These are phyloP conservation scores for Cephaloascus fragrans DNA, from an alignment of 805 yeast species.

Conservation along the genomic window DNA sequence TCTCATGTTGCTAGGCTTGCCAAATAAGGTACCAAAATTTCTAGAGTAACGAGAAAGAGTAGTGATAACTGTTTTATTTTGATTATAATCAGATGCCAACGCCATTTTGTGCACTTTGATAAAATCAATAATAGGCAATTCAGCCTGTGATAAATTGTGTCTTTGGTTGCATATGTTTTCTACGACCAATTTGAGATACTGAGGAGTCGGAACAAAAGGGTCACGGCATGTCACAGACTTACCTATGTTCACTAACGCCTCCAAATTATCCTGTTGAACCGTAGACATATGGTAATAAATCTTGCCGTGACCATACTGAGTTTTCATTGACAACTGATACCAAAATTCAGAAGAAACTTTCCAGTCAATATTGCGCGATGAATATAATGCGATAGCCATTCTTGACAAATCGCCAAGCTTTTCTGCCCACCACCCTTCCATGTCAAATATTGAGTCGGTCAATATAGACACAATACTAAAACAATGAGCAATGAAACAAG, in stretches of 20 bases:
- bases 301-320: conserved; percentile 77
- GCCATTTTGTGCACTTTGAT: conserved; percentile 62
- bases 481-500: conserved; percentile 65
- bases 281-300: conserved; percentile 83
- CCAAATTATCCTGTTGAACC: conserved; percentile 67
- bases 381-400: conserved; percentile 80
- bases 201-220: conserved; percentile 77
- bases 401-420: conserved; percentile 78
- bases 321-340: conserved; percentile 66
- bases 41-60: conserved; percentile 56
- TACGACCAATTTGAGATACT: conserved; percentile 66
- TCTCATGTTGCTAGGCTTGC: conserved; percentile 46
- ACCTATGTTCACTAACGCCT: conserved; percentile 72
- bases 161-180: conserved; percentile 68
- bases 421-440: conserved; percentile 75
- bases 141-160: conserved; percentile 47
- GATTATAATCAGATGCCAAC: conserved; percentile 47
- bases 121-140: conserved; percentile 50
- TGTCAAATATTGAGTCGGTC: conserved; percentile 44
- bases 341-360: conserved; percentile 73
- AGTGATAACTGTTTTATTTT: conserved; percentile 43
- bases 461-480: conserved; percentile 49
- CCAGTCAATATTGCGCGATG: conserved; percentile 80
- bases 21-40: conserved; percentile 59
- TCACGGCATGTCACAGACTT: conserved; percentile 73